Evolutionary conservation across 495 filamentous ascomycete genomes (phyloP).

Genomic region (Delitschia confertaspora): DNA sequence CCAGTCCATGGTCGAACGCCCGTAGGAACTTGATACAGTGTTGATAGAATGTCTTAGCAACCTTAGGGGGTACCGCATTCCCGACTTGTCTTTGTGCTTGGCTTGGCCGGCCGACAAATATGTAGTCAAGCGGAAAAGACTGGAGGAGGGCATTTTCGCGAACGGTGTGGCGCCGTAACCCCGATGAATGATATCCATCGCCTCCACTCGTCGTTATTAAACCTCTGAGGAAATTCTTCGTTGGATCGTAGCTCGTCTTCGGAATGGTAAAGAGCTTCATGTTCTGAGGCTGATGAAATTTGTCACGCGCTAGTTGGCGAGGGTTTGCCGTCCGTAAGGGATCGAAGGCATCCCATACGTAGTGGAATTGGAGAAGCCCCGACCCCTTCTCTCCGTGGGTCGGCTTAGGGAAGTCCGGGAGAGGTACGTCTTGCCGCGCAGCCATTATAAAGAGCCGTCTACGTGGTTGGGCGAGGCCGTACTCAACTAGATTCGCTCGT

Average conservation of each 20-base stretch:
- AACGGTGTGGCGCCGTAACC: slow-evolving; percentile 55
- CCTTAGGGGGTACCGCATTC: slow-evolving; percentile 69
- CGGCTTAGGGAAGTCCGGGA: slow-evolving; percentile 58
- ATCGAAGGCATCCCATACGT: slow-evolving; percentile 16
- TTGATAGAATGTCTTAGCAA: slow-evolving; percentile 50
- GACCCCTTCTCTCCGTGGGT: slow-evolving; percentile 49
- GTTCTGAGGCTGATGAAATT: slow-evolving; percentile 11
- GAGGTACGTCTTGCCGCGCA: slow-evolving; percentile 62
- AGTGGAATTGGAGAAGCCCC: slow-evolving; percentile 15
- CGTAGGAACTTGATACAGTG: slow-evolving; percentile 18
- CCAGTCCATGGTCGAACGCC: slow-evolving; percentile 21
- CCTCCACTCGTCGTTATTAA: slow-evolving; percentile 67
- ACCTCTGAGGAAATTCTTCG: slow-evolving; percentile 7
- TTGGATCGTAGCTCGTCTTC: slow-evolving; percentile 43
- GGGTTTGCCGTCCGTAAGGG: slow-evolving; percentile 4
- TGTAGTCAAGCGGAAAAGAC: slow-evolving; percentile 58
- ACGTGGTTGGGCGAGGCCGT: slow-evolving; percentile 54
- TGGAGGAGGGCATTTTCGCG: slow-evolving; percentile 71
- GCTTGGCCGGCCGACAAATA: slow-evolving; percentile 22
- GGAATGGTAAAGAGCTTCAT: slow-evolving; percentile 34
- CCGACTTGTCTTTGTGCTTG: slow-evolving; percentile 65
- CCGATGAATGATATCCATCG: slow-evolving; percentile 59
- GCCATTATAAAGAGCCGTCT: slow-evolving; percentile 68
- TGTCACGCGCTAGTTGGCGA: neutral
- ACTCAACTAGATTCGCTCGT: slow-evolving; percentile 45